Conservation (phyloP, 345 rosid species). For the Lepidium africanum region DNA sequence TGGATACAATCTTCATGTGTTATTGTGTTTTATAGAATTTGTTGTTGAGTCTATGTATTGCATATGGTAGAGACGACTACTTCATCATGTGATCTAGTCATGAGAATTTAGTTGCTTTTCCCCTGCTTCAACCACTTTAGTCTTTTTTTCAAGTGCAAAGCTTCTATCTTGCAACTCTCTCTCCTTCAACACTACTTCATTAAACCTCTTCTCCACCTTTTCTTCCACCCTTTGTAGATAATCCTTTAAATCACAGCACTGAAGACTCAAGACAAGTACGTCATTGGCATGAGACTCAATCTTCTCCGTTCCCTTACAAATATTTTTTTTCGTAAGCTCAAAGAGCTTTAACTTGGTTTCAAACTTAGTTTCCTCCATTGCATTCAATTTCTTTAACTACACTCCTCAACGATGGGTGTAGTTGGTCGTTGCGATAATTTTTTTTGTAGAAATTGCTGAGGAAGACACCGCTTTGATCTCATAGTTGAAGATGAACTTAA, state of each 20-base stretch:
- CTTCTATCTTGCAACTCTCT: background rate
- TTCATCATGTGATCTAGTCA: background rate
- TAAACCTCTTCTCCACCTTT: background rate
- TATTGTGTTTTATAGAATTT: too few species aligned
- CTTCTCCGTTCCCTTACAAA: background rate
- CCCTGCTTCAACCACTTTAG: too few species aligned
- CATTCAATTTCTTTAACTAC: constrained; percentile 5
- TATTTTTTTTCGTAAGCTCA: constrained; percentile 1
- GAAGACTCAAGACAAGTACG: constrained; percentile 1
- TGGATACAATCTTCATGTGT: too few species aligned
- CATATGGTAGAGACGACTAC: too few species aligned
- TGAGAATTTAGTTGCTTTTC: background rate
- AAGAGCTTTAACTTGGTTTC: constrained; percentile 5
- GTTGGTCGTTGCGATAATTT: too few species aligned
- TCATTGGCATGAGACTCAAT: background rate
- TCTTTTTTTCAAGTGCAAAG: background rate
- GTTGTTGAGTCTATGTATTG: too few species aligned
- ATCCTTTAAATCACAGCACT: constrained; percentile 4
- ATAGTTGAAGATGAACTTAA: too few species aligned
- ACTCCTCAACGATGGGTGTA: too few species aligned
- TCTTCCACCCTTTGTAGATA: background rate
- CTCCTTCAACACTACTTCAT: constrained; percentile 1
- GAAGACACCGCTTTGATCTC: too few species aligned
- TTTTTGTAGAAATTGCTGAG: too few species aligned
- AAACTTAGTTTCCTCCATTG: constrained; percentile 3